Base-by-base conservation (phyloP, 2,329 filamentous ascomycete species). In the Aspergillus sp. region DNA sequence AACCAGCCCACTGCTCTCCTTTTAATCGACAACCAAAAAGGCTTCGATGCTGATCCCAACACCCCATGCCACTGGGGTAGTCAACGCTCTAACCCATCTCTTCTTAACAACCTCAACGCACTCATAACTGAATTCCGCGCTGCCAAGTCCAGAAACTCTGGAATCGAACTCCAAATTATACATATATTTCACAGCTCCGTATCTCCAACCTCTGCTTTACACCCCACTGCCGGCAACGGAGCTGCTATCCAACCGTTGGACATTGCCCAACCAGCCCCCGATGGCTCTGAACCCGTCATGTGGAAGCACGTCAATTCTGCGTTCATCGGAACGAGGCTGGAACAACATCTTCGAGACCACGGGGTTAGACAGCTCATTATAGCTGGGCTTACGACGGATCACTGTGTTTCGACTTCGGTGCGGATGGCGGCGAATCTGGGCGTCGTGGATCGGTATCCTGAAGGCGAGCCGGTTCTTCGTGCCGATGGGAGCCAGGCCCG, bases 331-430 rank as follows among this genome's bases (percentile, higher is more conserved):
- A 80, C 79, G 1, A 62, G 70, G 0, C 70, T 82, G 8, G 77
- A 79, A 56, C 55, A 58, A 1, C 64, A 72, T 30, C 60, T 82
- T 20, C 68, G 71, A 5, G 58, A 61, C 2, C 68, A 68, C 13
- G 66, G 62, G 0, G 67, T 79, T 15, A 57, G 71, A 9, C 76
- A 79, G 57, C 66, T 80, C 0, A 57, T 80, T 17, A 63, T 81
- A 27, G 68, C 68, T 2, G 80, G 79, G 0, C 58, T 82, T 56
- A 79, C 76, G 3, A 80, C 79, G 37, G 80, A 81, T 64, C 79
- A 82, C 59, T 82, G 79, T 53, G 78, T 82, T 13, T 79, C 75
- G 56, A 82, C 79, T 4, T 77, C 76, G 2, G 73, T 75, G 22
- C 74, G 80, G 7, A 80, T 81, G 77, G 79, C 79, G 1, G 75